phyloP scores from a whole-genome alignment of 2,329 filamentous ascomycete genomes.

The Xylogone sp. region DNA sequence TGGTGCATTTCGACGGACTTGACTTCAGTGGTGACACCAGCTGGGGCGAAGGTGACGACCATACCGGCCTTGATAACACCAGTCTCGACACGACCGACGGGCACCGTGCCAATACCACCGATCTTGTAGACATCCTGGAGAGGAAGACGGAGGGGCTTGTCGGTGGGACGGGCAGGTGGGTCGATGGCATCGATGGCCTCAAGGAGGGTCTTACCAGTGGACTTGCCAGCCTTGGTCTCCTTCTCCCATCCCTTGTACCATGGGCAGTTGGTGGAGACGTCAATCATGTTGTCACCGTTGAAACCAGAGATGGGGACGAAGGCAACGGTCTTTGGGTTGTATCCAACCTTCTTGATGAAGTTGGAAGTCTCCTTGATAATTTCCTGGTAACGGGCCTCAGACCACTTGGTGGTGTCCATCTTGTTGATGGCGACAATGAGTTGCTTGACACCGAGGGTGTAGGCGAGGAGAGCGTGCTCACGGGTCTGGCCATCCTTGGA shows the following conservation, averaged over 20 bases:
- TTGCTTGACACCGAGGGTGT: slow-evolving; percentile 99
- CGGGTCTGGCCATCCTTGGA: slow-evolving; percentile 99
- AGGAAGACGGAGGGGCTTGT: slow-evolving; percentile 99
- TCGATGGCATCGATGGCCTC: slow-evolving; percentile 98
- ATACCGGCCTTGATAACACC: slow-evolving; percentile 87
- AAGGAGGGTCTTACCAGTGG: slow-evolving; percentile 93
- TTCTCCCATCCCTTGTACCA: slow-evolving; percentile 99
- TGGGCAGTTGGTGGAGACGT: slow-evolving; percentile 84
- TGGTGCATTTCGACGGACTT: slow-evolving; percentile 99
- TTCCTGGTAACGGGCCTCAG: slow-evolving; percentile 92
- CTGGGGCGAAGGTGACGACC: slow-evolving; percentile 97
- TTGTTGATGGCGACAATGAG: slow-evolving; percentile 99
- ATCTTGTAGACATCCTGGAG: slow-evolving; percentile 99
- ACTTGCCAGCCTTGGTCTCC: slow-evolving; percentile 88
- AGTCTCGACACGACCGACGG: slow-evolving; percentile 99
- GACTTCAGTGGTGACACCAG: slow-evolving; percentile 99
- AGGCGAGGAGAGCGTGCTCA: slow-evolving; percentile 99
- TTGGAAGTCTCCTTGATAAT: slow-evolving; percentile 99
- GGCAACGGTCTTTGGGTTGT: slow-evolving; percentile 97
- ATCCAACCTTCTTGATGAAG: slow-evolving; percentile 99
- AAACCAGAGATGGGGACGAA: slow-evolving; percentile 99
- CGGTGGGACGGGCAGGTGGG: slow-evolving; percentile 84
- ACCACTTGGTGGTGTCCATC: slow-evolving; percentile 99
- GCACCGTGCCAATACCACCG: slow-evolving; percentile 99
- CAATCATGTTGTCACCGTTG: slow-evolving; percentile 99